These are phyloP conservation scores for Berberis vulgaris DNA, from an alignment of 164 flowering plant species.

Conservation along the genomic window DNA sequence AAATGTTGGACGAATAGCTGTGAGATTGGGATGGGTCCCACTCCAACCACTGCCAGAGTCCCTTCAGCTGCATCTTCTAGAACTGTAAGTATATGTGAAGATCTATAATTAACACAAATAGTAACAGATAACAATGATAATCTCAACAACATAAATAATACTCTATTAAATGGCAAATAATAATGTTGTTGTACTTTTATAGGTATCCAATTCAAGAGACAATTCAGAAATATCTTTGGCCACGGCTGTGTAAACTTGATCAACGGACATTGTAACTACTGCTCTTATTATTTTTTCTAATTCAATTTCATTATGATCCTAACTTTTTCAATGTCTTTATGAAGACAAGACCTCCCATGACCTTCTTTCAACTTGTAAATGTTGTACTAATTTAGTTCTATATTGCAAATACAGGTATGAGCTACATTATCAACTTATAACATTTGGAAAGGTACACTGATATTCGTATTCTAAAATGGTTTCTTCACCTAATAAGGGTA, in stretches of 20 bases:
- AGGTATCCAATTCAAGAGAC: slow-evolving; percentile 72
- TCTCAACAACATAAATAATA: neutral
- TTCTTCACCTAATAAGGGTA: neutral
- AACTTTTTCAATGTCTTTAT: too few species aligned
- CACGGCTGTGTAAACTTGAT: slow-evolving; percentile 62
- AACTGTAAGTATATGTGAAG: slow-evolving; percentile 36
- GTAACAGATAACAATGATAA: too few species aligned
- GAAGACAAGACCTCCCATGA: too few species aligned
- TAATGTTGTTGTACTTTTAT: slow-evolving; percentile 3
- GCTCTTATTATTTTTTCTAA: too few species aligned
- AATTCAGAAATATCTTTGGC: slow-evolving; percentile 86
- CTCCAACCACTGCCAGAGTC: slow-evolving; percentile 68
- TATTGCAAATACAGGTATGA: slow-evolving; percentile 48
- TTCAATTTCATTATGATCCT: too few species aligned
- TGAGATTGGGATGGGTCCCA: slow-evolving; percentile 93
- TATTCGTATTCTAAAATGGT: neutral
- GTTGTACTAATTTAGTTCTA: too few species aligned
- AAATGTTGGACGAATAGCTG: slow-evolving; percentile 82
- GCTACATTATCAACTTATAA: slow-evolving; percentile 86
- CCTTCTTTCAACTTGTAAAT: too few species aligned
- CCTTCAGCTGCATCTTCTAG: slow-evolving; percentile 66
- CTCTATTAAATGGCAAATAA: too few species aligned
- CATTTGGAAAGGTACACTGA: slow-evolving; percentile 82
- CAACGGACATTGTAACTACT: slow-evolving; percentile 53
- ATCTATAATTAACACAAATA: neutral